Conservation (phyloP, 257 asterid genomes). For the Nicotiana sylvestris region DNA sequence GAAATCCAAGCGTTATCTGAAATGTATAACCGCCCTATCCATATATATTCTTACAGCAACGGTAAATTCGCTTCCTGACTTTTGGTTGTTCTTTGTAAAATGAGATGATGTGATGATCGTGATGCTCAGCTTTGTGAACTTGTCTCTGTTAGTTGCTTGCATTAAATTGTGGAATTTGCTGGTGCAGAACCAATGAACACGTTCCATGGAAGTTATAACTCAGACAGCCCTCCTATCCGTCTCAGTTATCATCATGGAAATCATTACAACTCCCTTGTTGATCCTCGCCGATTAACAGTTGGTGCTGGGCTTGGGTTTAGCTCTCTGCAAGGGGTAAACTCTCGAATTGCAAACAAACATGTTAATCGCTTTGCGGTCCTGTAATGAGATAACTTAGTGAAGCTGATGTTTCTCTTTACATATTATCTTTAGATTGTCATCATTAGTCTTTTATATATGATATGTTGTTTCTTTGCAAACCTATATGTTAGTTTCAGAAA, state of each 20-base stretch:
- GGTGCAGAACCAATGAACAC: constrained; percentile 83
- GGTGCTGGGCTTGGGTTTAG: constrained; percentile 97
- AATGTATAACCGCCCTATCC: constrained; percentile 97
- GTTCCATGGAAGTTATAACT: constrained; percentile 86
- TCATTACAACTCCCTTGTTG: constrained; percentile 96
- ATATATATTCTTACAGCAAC: constrained; percentile 89
- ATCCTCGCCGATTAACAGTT: constrained; percentile 74
- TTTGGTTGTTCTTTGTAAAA: neutral
- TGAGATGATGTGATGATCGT: neutral
- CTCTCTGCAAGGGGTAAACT: constrained; percentile 80
- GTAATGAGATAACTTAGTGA: neutral
- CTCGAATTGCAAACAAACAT: neutral
- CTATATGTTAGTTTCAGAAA: neutral
- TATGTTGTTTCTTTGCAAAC: neutral
- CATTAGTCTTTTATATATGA: neutral
- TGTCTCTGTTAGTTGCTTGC: neutral
- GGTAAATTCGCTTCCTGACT: constrained; percentile 37
- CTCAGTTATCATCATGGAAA: constrained; percentile 95
- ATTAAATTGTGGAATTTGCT: constrained; percentile 4
- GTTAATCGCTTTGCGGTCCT: neutral
- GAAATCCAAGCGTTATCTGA: constrained; percentile 95
- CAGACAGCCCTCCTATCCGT: constrained; percentile 85
- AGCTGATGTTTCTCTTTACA: neutral
- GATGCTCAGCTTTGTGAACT: neutral
- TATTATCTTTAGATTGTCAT: neutral